phyloP scores from a whole-genome alignment of 768 basidiomycete species.

The Hypholoma sublateritium region DNA sequence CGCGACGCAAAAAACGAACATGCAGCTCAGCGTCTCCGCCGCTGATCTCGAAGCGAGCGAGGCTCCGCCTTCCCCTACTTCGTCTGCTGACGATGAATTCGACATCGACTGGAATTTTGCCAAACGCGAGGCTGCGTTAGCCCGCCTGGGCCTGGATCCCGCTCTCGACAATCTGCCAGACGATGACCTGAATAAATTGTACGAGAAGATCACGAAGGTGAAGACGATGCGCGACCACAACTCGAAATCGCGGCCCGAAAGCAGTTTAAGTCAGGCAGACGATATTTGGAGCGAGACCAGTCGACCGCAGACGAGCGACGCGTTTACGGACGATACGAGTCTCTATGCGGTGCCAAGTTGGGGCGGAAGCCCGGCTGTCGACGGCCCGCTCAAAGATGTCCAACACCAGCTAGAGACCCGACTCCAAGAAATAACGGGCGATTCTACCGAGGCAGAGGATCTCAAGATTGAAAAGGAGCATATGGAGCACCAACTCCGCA shows the following conservation, averaged over 20 bases:
- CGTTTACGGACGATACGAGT: conserved; percentile 86
- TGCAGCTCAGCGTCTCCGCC: conserved; percentile 65
- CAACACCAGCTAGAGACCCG: conserved; percentile 77
- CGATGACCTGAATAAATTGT: conserved; percentile 91
- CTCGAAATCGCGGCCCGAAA: conserved; percentile 82
- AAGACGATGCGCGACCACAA: conserved; percentile 85
- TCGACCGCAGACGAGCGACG: conserved; percentile 76
- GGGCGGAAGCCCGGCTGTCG: conserved; percentile 61
- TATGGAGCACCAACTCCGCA: conserved; percentile 84
- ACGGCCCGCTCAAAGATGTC: conserved; percentile 65
- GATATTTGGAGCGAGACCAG: conserved; percentile 90
- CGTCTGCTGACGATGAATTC: conserved; percentile 59
- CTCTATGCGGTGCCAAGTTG: conserved; percentile 62
- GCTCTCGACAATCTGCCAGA: conserved; percentile 91
- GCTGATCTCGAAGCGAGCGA: conserved; percentile 61
- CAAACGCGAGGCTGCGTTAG: conserved; percentile 89
- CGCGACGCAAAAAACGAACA: conserved; percentile 67
- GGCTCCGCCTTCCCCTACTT: conserved; percentile 69
- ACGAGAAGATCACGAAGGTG: conserved; percentile 91
- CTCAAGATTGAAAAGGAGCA: conserved; percentile 89
- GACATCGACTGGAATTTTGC: conserved; percentile 99
- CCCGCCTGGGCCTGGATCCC: conserved; percentile 83
- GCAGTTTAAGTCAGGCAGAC: conserved; percentile 82
- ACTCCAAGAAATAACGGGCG: conserved; percentile 55
- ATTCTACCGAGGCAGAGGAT: conserved; percentile 74